Base-by-base conservation (phyloP, 768 basidiomycete species). In the Naganishia friedmannii region DNA sequence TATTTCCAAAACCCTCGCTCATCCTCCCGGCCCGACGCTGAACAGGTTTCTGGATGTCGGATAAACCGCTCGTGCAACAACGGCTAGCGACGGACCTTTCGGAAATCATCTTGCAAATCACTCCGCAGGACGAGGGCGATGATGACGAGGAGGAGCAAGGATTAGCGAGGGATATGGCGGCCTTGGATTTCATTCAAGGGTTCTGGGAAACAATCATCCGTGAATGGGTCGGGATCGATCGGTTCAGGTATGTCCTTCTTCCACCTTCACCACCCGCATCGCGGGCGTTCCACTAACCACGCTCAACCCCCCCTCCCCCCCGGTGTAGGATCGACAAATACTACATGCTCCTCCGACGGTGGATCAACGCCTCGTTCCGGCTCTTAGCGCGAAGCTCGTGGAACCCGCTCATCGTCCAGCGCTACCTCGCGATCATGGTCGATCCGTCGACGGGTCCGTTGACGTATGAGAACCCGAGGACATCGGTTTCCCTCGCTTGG, bases 11-110 rank as follows among this genome's bases (percentile, higher is more conserved):
- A 17, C 48, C 46, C 31, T 15, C 46, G 28, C 46, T 66, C 65
- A 53, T 42, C 17, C n/a, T 63, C 7, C n/a, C n/a, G 39, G 19
- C 58, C 21, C 3, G 23, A 13, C 63, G 13, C 12, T 15, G 4
- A 7, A 8, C 74, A 96, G 94, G 95, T 79, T 98, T 93, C 82
- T 99, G 95, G 94, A 97, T 97, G 93, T 97, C 94, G 12, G 95
- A 99, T 82, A 99, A 98, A 78, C 94, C 94, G 4, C 85, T 94
- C 10, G 90, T 97, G 9, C 95, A 98, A 79, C 95, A 98, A 79
- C 89, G 88, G 17, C 85, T 99, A 19, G 92, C 95, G 0, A 84
- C 85, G 19, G 91, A 93, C 74, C 82, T 99, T 46, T 90, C 95
- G 21, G 88, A 92, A 73, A 83, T 97, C 46, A 76, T 93, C 6